Evolutionary conservation across 1,139 yeast genomes (phyloP).

Genomic region (Hemisphaericaspora xylanilytica): DNA sequence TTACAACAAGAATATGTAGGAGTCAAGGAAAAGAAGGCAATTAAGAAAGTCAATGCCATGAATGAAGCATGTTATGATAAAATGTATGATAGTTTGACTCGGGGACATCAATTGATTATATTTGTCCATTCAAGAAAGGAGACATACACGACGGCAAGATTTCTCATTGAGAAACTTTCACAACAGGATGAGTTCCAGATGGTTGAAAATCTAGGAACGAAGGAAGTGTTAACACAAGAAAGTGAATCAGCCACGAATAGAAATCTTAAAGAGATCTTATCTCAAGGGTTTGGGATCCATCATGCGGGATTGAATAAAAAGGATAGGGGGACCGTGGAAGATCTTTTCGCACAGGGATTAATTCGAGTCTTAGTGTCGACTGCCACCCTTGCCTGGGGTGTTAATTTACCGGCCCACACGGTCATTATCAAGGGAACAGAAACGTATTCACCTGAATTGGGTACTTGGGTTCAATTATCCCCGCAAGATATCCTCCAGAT

Average conservation of each 20-base stretch:
- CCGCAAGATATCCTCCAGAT: conserved; percentile 95
- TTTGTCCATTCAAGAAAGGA: conserved; percentile 96
- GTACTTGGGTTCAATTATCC: conserved; percentile 83
- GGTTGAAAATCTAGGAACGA: conserved; percentile 57
- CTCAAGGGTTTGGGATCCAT: conserved; percentile 83
- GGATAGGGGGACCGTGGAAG: conserved; percentile 80
- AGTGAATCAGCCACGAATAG: conserved; percentile 53
- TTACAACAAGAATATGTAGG: conserved; percentile 86
- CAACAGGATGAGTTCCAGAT: conserved; percentile 53
- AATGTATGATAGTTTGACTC: conserved; percentile 57
- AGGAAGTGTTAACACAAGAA: conserved; percentile 63
- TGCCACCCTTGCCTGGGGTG: conserved; percentile 99
- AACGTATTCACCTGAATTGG: conserved; percentile 86
- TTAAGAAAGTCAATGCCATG: conserved; percentile 78
- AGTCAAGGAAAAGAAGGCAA: conserved; percentile 78
- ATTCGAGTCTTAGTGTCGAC: conserved; percentile 84
- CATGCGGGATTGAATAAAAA: conserved; percentile 84
- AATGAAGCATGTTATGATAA: conserved; percentile 90
- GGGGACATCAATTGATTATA: conserved; percentile 72
- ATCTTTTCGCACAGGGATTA: conserved; percentile 83
- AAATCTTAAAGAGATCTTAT: conserved; percentile 59
- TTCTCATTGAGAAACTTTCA: conserved; percentile 59
- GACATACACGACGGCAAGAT: conserved; percentile 78
- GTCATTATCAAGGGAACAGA: conserved; percentile 95
- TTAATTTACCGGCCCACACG: conserved; percentile 93